phyloP scores from a whole-genome alignment of 2,329 filamentous ascomycete species.

The Cladophialophora exuberans region DNA sequence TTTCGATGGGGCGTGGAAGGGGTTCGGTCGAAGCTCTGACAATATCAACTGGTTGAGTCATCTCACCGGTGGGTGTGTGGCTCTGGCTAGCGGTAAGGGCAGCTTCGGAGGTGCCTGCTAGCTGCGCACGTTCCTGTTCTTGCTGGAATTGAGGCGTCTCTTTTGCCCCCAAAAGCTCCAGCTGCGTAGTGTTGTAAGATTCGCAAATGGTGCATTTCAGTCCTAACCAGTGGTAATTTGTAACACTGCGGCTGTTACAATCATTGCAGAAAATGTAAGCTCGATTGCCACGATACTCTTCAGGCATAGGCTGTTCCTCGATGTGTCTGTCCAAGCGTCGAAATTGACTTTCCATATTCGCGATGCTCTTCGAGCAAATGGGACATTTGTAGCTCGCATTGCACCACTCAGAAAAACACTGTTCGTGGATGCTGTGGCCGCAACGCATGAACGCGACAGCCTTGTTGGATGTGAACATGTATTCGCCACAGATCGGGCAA shows the following conservation, averaged over 20 bases:
- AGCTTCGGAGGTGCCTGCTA: slow-evolving; percentile 35
- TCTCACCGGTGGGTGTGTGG: slow-evolving; percentile 26
- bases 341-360: slow-evolving; percentile 97
- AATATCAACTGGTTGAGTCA: slow-evolving; percentile 23
- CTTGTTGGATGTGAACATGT: slow-evolving; percentile 89
- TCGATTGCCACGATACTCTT: slow-evolving; percentile 75
- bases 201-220: slow-evolving; percentile 73
- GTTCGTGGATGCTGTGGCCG: slow-evolving; percentile 91
- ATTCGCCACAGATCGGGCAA: slow-evolving; percentile 95
- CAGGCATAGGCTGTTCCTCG: slow-evolving; percentile 86
- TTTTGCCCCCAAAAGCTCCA: slow-evolving; percentile 43
- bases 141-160: slow-evolving; percentile 28
- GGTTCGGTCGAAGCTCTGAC: slow-evolving; percentile 5
- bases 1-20: slow-evolving; percentile 23
- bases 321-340: slow-evolving; percentile 88
- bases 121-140: slow-evolving; percentile 30
- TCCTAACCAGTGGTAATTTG: slow-evolving; percentile 91
- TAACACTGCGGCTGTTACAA: slow-evolving; percentile 83
- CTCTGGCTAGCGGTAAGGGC: slow-evolving; percentile 33
- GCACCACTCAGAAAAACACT: slow-evolving; percentile 87
- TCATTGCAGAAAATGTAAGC: slow-evolving; percentile 93
- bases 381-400: slow-evolving; percentile 92
- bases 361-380: slow-evolving; percentile 93
- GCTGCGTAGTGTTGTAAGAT: slow-evolving; percentile 51
- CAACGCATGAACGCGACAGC: slow-evolving; percentile 93